A percentile compares a stretch with the other conserved stretches of the same genome.
Evolutionary conservation across 2,329 filamentous ascomycete genomes (phyloP).

Genomic region (Aotearoamyces nothofagi): DNA sequence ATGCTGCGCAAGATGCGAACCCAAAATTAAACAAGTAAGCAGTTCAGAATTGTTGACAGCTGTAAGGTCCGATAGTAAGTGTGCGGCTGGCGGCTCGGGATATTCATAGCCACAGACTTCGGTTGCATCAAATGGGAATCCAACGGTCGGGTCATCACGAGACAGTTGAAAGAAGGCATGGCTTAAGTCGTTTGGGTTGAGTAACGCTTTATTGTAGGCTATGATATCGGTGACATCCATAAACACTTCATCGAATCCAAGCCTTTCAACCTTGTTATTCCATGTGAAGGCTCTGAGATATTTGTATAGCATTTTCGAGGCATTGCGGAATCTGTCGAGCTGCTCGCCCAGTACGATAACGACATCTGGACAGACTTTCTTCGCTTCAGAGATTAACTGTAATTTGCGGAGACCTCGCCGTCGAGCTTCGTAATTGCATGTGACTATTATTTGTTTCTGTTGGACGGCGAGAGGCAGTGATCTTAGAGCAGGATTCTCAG

Average conservation of each 20-base stretch:
- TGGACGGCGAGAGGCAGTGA: constrained; percentile 66
- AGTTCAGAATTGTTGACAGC: constrained; percentile 5
- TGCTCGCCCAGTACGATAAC: constrained; percentile 81
- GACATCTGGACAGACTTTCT: constrained; percentile 64
- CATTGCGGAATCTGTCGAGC: constrained; percentile 69
- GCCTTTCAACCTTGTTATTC: constrained; percentile 61
- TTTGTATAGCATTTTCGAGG: constrained; percentile 64
- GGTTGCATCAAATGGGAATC: constrained; percentile 67
- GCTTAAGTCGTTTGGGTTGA: constrained; percentile 49
- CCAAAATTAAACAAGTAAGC: constrained; percentile 48
- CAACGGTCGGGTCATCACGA: constrained; percentile 56
- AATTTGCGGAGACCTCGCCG: constrained; percentile 63
- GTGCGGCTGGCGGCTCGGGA: not conserved
- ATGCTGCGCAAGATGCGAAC: constrained; percentile 66
- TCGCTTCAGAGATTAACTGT: constrained; percentile 72
- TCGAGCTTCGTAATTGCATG: constrained; percentile 87
- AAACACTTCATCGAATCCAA: constrained; percentile 81
- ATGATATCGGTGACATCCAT: constrained; percentile 69
- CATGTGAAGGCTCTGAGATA: constrained; percentile 63
- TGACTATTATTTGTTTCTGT: constrained; percentile 86
- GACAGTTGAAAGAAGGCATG: constrained; percentile 72
- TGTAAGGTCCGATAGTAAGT: not conserved
- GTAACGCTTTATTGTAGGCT: constrained; percentile 58
- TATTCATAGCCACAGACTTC: constrained; percentile 40
- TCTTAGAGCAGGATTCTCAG: constrained; percentile 59